Percentiles rank a stretch among this genome's conserved stretches.
Evolutionary conservation across 768 basidiomycete species (phyloP).

Genomic region (Suillus variegatus): DNA sequence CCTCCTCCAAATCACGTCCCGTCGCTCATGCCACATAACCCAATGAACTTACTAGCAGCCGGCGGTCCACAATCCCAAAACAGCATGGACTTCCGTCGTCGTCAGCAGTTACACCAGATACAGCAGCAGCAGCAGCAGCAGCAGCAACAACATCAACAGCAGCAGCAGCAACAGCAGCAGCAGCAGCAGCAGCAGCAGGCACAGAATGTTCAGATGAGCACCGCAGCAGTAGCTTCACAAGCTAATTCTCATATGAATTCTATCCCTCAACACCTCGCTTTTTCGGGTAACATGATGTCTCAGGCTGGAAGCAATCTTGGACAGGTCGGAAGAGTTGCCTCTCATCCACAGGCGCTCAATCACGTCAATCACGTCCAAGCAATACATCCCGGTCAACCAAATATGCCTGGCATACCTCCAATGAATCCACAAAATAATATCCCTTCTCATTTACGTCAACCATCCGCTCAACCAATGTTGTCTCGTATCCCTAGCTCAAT

Average conservation of each 20-base stretch:
- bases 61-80: conserved; percentile 26
- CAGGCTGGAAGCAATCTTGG: conserved; percentile 37
- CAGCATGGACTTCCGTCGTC: background rate
- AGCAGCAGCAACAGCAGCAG: conserved; percentile 34
- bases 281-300: conserved; percentile 44
- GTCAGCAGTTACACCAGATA: conserved; percentile 28
- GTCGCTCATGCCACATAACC: conserved; percentile 35
- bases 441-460: conserved; percentile 36
- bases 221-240: conserved; percentile 28
- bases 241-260: conserved; percentile 28
- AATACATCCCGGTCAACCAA: conserved; percentile 38
- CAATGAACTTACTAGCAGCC: conserved; percentile 41
- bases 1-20: conserved; percentile 31
- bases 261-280: conserved; percentile 40
- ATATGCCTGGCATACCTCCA: conserved; percentile 37
- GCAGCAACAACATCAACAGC: conserved; percentile 37
- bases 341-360: conserved; percentile 54
- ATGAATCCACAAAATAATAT: conserved; percentile 48
- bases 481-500: conserved; percentile 33
- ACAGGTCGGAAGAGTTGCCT: conserved; percentile 52
- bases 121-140: too few species aligned
- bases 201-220: conserved; percentile 37
- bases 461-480: conserved; percentile 36
- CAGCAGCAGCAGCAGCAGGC: conserved; percentile 39
- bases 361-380: conserved; percentile 37